These are phyloP conservation scores for Capronia coronata DNA, from an alignment of 2,329 filamentous ascomycete genomes.

Conservation along the genomic window DNA sequence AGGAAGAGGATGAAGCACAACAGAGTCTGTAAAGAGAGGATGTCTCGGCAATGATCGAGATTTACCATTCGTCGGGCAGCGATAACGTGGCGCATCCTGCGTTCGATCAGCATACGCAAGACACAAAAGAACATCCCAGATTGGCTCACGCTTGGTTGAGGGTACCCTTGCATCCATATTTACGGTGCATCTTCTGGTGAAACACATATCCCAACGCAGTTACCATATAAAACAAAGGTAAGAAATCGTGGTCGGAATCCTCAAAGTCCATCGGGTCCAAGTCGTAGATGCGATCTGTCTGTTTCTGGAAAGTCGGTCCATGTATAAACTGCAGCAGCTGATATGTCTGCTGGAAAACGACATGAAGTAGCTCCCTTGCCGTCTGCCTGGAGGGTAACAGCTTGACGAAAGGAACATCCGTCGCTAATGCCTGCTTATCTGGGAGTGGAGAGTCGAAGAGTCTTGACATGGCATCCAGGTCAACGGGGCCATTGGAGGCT, in stretches of 20 bases:
- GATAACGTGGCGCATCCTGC: slow-evolving; percentile 20
- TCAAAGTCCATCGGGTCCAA: slow-evolving; percentile 17
- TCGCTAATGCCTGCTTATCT: slow-evolving; percentile 10
- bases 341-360: slow-evolving; percentile 17
- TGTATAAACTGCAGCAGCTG: slow-evolving; percentile 19
- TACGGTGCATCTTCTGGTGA: slow-evolving; percentile 13
- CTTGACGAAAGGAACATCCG: slow-evolving; percentile 6
- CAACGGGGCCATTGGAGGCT: background rate
- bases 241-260: slow-evolving; percentile 19
- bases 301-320: slow-evolving; percentile 15
- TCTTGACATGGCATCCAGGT: slow-evolving; percentile 10
- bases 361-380: slow-evolving; percentile 11
- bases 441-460: slow-evolving; percentile 23
- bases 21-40: slow-evolving; percentile 15
- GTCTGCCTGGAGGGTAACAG: slow-evolving; percentile 17
- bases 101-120: background rate
- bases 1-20: slow-evolving; percentile 19
- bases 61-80: slow-evolving; percentile 20
- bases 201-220: slow-evolving; percentile 22
- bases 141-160: slow-evolving; percentile 20
- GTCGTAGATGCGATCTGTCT: slow-evolving; percentile 20
- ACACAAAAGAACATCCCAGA: background rate
- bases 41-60: slow-evolving; percentile 13
- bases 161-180: slow-evolving; percentile 15
- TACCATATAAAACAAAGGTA: slow-evolving; percentile 19